Evolutionary conservation across 352 stramenopile genomes (phyloP).

Genomic region (Phytophthora meadii): DNA sequence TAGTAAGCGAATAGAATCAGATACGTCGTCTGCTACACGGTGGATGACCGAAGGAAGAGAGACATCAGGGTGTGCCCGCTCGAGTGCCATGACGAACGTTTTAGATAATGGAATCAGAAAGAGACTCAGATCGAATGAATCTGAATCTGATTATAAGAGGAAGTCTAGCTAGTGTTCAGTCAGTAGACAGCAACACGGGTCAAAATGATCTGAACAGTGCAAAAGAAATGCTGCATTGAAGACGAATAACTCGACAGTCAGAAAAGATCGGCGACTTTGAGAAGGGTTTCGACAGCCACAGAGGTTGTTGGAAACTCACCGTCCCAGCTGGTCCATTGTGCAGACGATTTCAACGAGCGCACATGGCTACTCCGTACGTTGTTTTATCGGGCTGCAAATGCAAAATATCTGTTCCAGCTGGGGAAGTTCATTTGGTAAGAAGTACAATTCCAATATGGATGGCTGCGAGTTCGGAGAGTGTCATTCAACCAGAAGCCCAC

Average conservation of each 20-base stretch:
- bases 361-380: conserved; percentile 16
- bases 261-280: conserved; percentile 5
- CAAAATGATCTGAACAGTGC: conserved; percentile 1
- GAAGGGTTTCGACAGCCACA: conserved; percentile 2
- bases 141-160: no score
- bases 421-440: not conserved
- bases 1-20: conserved; percentile 58
- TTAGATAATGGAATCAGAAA: conserved; percentile 5
- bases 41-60: conserved; percentile 56
- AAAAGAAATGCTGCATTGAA: conserved; percentile 7
- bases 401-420: not conserved
- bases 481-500: not conserved
- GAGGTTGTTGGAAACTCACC: not conserved
- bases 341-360: conserved; percentile 25
- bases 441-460: not conserved
- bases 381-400: not conserved
- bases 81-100: conserved; percentile 14
- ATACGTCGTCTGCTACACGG: conserved; percentile 43
- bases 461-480: conserved; percentile 13
- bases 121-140: not conserved
- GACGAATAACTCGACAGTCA: not conserved
- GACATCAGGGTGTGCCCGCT: conserved; percentile 57
- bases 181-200: not conserved
- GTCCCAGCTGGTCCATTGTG: not conserved
- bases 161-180: no score